Percentiles rank a stretch among this genome's conserved stretches.
Conservation (phyloP, 2,329 filamentous ascomycete genomes). For the Fusarium chaquense region DNA sequence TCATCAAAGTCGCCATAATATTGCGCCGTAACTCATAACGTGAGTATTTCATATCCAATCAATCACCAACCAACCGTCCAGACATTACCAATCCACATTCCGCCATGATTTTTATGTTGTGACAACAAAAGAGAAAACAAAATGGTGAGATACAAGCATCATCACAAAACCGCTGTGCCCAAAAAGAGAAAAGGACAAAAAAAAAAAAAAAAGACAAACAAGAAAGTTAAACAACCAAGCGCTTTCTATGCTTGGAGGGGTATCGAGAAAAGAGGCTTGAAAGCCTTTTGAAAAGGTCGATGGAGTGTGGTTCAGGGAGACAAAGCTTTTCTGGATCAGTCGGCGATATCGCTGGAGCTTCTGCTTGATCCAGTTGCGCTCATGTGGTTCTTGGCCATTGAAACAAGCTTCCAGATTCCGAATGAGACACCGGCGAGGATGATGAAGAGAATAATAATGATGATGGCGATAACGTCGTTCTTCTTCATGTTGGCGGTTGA, state of each 20-base stretch:
- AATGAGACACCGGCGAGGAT: constrained; percentile 71
- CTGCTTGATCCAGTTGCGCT: constrained; percentile 51
- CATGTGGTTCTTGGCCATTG: constrained; percentile 60
- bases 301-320: not conserved
- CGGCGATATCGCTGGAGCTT: constrained; percentile 36
- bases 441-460: constrained; percentile 75
- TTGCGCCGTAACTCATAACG: constrained; percentile 34
- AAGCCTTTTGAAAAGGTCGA: constrained; percentile 5
- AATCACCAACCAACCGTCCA: constrained; percentile 6
- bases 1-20: constrained; percentile 16
- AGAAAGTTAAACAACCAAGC: constrained; percentile 15
- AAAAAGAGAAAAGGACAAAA: not conserved
- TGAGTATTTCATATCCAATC: constrained; percentile 27
- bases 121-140: not conserved
- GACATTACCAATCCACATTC: constrained; percentile 29
- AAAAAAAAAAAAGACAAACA: constrained; percentile 20
- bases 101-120: constrained; percentile 29
- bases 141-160: constrained; percentile 1
- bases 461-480: constrained; percentile 77
- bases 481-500: constrained; percentile 64
- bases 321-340: constrained; percentile 8
- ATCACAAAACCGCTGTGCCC: constrained; percentile 25
- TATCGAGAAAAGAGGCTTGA: constrained; percentile 12
- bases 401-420: constrained; percentile 72
- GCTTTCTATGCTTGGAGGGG: not conserved